Evolutionary conservation across 495 filamentous ascomycete genomes (phyloP).

Genomic region (Geopyxis carbonaria): DNA sequence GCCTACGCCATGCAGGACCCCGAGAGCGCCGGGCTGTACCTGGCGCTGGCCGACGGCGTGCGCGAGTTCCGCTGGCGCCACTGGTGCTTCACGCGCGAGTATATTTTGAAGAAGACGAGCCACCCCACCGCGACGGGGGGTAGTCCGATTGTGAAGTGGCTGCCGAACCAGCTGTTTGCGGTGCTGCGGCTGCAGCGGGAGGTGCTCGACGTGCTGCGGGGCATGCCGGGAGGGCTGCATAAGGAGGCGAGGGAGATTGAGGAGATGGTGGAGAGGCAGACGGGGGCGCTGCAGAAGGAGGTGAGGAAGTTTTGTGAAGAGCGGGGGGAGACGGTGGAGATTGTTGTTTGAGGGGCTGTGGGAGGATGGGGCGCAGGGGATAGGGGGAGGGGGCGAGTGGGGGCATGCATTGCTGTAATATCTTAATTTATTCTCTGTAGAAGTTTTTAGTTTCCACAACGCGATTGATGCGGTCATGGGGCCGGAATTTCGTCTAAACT

Average conservation of each 20-base stretch:
- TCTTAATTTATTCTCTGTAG: too few relatives aligned
- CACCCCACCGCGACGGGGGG: constrained; percentile 84
- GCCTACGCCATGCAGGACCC: constrained; percentile 42
- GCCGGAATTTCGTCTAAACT: too few relatives aligned
- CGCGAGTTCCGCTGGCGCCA: constrained; percentile 85
- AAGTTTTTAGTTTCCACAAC: too few relatives aligned
- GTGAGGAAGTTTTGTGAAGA: constrained; percentile 67
- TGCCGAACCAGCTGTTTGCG: constrained; percentile 67
- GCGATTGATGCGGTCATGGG: too few relatives aligned
- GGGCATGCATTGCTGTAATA: not conserved
- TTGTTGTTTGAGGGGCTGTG: not conserved
- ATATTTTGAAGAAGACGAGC: constrained; percentile 64
- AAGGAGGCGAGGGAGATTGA: constrained; percentile 41
- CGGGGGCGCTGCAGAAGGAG: constrained; percentile 53
- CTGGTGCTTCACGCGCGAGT: constrained; percentile 89
- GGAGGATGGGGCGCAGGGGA: not conserved
- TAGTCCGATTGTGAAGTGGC: constrained; percentile 83
- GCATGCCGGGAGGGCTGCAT: constrained; percentile 23
- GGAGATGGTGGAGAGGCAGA: constrained; percentile 51
- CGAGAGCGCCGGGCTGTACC: constrained; percentile 40
- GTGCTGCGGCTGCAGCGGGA: constrained; percentile 60
- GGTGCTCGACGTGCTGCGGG: constrained; percentile 36
- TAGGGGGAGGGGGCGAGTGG: not conserved
- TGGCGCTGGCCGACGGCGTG: constrained; percentile 61
- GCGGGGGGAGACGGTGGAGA: constrained; percentile 30